Percentiles rank a stretch among this genome's conserved stretches.
These are phyloP conservation scores for Narthecium ossifragum DNA, from an alignment of 106 monocot genomes.

Conservation along the genomic window DNA sequence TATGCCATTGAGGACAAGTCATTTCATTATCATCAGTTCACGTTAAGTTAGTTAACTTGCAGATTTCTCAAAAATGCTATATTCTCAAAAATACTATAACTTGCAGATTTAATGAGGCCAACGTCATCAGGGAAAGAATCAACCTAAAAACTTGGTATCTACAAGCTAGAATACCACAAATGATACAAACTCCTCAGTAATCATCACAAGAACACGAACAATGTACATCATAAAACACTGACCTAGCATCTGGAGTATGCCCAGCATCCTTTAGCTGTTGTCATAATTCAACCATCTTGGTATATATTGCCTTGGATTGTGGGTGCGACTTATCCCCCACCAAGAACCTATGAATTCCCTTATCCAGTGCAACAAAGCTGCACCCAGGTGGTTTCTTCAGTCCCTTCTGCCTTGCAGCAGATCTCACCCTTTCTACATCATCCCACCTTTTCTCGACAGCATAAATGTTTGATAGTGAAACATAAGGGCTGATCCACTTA, in stretches of 20 bases:
- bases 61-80: too few relatives aligned
- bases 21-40: too few relatives aligned
- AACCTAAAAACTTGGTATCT: too few relatives aligned
- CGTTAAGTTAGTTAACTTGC: too few relatives aligned
- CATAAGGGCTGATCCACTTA: conserved; percentile 24
- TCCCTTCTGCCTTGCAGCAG: conserved; percentile 25
- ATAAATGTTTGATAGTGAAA: conserved; percentile 38
- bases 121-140: too few relatives aligned
- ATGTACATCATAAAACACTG: conserved; percentile 40
- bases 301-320: conserved; percentile 19
- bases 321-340: conserved; percentile 47
- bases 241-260: conserved; percentile 31
- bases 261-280: conserved; percentile 19
- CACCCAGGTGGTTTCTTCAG: conserved; percentile 45
- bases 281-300: conserved; percentile 28
- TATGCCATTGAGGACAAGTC: too few relatives aligned
- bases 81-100: too few relatives aligned
- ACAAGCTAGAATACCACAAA: too few relatives aligned
- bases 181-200: too few relatives aligned
- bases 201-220: too few relatives aligned
- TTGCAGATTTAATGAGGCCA: too few relatives aligned
- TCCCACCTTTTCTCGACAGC: conserved; percentile 37
- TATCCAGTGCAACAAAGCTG: conserved; percentile 31
- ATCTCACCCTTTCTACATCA: conserved; percentile 39
- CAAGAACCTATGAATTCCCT: conserved; percentile 30